phyloP scores from a whole-genome alignment of 2,329 filamentous ascomycete genomes.

The Hysterium pulicare region DNA sequence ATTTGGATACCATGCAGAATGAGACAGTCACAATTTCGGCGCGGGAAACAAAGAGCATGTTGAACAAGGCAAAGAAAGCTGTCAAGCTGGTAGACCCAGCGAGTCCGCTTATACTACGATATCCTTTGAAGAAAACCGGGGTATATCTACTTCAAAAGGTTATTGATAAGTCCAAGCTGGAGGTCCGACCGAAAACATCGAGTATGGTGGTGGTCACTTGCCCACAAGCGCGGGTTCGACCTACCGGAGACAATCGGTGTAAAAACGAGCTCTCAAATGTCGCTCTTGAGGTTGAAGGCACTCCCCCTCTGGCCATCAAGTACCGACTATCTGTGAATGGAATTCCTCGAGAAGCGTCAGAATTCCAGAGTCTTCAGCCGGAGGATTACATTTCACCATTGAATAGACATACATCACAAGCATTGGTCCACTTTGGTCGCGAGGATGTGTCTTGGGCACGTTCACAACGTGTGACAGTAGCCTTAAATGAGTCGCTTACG shows the following conservation, averaged over 20 bases:
- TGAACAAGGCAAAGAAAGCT: slow-evolving; percentile 64
- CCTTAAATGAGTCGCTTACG: slow-evolving; percentile 85
- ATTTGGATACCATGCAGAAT: slow-evolving; percentile 75
- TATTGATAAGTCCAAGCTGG: slow-evolving; percentile 88
- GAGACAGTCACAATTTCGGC: slow-evolving; percentile 74
- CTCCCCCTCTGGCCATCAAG: slow-evolving; percentile 85
- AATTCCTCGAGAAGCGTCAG: slow-evolving; percentile 74
- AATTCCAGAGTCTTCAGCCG: slow-evolving; percentile 86
- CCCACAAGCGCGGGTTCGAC: slow-evolving; percentile 71
- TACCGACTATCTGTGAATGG: slow-evolving; percentile 87
- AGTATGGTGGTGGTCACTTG: slow-evolving; percentile 85
- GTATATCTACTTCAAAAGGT: slow-evolving; percentile 83
- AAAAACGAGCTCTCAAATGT: slow-evolving; percentile 85
- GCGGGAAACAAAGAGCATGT: slow-evolving; percentile 71
- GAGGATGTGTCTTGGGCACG: slow-evolving; percentile 79
- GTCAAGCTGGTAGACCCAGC: slow-evolving; percentile 47
- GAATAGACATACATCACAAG: slow-evolving; percentile 56
- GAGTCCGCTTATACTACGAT: slow-evolving; percentile 65
- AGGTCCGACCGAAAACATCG: slow-evolving; percentile 72
- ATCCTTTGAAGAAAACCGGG: slow-evolving; percentile 78
- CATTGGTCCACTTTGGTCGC: slow-evolving; percentile 55
- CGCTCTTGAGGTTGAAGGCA: slow-evolving; percentile 77
- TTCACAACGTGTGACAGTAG: slow-evolving; percentile 70
- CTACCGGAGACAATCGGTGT: slow-evolving; percentile 67
- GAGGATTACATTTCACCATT: slow-evolving; percentile 80